phyloP scores from a whole-genome alignment of 805 yeast genomes.

The Saccharomycopsis sp. region DNA sequence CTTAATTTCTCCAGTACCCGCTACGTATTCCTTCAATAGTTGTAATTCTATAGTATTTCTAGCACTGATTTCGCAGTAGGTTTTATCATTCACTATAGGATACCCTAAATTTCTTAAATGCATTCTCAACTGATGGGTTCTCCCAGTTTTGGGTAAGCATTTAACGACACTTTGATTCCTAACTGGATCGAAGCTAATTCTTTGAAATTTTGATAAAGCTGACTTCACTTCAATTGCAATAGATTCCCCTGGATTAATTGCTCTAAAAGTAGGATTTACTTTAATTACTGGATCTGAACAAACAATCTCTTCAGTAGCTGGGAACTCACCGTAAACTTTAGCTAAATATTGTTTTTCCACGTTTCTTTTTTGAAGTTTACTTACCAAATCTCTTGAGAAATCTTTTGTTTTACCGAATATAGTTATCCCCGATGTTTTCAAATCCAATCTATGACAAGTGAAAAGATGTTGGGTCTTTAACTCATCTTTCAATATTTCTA shows the following conservation, averaged over 20 bases:
- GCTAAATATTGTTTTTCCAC: constrained; percentile 81
- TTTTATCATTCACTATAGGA: constrained; percentile 90
- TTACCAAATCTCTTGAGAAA: constrained; percentile 66
- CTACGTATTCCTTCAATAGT: background rate
- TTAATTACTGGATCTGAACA: constrained; percentile 55
- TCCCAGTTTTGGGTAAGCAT: constrained; percentile 82
- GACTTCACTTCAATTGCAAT: constrained; percentile 41
- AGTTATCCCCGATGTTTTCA: constrained; percentile 88
- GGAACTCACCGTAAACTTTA: constrained; percentile 79
- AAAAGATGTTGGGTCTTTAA: constrained; percentile 36
- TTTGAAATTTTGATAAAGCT: constrained; percentile 61
- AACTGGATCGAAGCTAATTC: constrained; percentile 58
- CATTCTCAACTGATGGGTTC: constrained; percentile 93
- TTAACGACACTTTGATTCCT: constrained; percentile 54
- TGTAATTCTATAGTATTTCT: constrained; percentile 4
- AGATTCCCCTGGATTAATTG: constrained; percentile 5
- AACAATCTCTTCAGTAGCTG: constrained; percentile 37
- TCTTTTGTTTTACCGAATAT: constrained; percentile 72
- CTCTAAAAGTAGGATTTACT: constrained; percentile 43
- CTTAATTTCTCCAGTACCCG: too few relatives aligned
- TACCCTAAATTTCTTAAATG: constrained; percentile 83
- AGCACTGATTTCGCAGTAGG: constrained; percentile 32
- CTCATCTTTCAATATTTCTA: constrained; percentile 68
- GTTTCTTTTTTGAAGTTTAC: constrained; percentile 51
- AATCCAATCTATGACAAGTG: constrained; percentile 32